These are phyloP conservation scores for Hyphodiscus sp. DNA, from an alignment of 2,329 filamentous ascomycete genomes.

Conservation along the genomic window DNA sequence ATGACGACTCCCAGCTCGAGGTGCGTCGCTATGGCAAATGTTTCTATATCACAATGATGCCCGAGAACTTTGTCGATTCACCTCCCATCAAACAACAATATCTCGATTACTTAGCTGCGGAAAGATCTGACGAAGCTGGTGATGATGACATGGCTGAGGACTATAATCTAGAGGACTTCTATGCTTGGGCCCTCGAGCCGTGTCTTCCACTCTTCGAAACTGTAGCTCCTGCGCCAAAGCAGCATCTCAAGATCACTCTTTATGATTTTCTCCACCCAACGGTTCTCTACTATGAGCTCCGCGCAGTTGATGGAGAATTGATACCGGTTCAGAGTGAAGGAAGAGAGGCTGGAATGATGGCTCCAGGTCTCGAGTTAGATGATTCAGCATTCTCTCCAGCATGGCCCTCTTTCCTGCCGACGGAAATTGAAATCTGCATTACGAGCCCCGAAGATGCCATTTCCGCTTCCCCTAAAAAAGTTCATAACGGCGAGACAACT, in stretches of 20 bases:
- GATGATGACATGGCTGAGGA: constrained; percentile 2
- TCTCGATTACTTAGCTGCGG: constrained; percentile 6
- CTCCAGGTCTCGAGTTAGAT: constrained; percentile 7
- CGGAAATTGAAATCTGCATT: constrained; percentile 8
- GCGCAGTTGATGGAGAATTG: constrained; percentile 8
- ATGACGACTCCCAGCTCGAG: constrained; percentile 7
- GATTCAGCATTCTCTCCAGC: constrained; percentile 2
- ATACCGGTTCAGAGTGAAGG: constrained; percentile 4
- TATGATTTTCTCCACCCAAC: constrained; percentile 13
- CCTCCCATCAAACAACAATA: constrained; percentile 13
- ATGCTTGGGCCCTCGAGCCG: constrained; percentile 14
- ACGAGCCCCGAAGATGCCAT: constrained; percentile 12
- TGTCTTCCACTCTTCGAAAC: constrained; percentile 11
- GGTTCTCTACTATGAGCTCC: constrained; percentile 10
- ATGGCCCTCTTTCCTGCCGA: constrained; percentile 11
- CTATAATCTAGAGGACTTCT: constrained; percentile 12
- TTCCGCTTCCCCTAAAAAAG: constrained; percentile 9
- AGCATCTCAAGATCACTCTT: constrained; percentile 11
- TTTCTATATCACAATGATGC: constrained; percentile 13
- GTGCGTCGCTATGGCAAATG: constrained; percentile 12
- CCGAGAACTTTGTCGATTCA: constrained; percentile 11
- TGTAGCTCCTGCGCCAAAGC: constrained; percentile 11
- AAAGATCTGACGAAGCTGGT: constrained; percentile 6
- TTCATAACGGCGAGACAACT: constrained; percentile 8
- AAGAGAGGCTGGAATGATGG: not conserved